Base-by-base conservation (phyloP, 371 early-diverging fungal species). In the Mortierella sp. region DNA sequence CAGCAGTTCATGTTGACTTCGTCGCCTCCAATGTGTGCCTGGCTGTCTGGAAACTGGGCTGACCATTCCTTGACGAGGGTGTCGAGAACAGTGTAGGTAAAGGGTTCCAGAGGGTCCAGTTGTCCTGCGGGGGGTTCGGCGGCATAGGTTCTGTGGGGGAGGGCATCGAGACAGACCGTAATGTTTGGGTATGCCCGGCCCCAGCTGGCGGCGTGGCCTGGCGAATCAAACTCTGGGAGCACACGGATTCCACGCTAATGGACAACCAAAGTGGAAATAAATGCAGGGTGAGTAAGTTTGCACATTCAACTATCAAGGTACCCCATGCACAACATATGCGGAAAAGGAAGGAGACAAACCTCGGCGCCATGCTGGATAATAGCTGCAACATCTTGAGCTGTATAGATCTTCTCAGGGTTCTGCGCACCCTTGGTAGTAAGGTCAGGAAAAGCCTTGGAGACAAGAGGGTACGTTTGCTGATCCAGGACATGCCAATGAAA, bases 401-500 rank as follows among this genome's bases (percentile, higher is more conserved):
- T 88, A 79, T 95, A 96, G 50, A 90, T 81, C n/a, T 46, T 71
- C 19, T 87, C 75, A 1, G 92, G 82, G 21, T 76, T 64, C 80
- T 95, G 93, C 4, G 96, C 94, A 34, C 95, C 96, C 70, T 94
- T 93, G 5, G 88, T 71, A 1, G 79, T 71, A 69, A 96, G 84
- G 24, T 92, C 92, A 0, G 96, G 96, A 64, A 90, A 89, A 0
- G 83, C 74, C 59, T 87, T 82, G 9, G 91, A 89, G 72, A 89
- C 89, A 71, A 93, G 89, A 0, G 95, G 95, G 91, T 94, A 96
- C 16, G 94, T 89, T 55, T 96, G 96, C 51, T 95, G 89, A 73
- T 96, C 97, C 6, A 94, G 90, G 5, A 95, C 91, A 78, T 96
- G 97, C 95, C 96, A 96, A 82, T 96, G 97, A 82, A 96, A 90